A percentile compares a stretch with the other conserved stretches of the same genome.
These are phyloP conservation scores for Xylariales sp. DNA, from an alignment of 2,329 filamentous ascomycete genomes.

Conservation along the genomic window DNA sequence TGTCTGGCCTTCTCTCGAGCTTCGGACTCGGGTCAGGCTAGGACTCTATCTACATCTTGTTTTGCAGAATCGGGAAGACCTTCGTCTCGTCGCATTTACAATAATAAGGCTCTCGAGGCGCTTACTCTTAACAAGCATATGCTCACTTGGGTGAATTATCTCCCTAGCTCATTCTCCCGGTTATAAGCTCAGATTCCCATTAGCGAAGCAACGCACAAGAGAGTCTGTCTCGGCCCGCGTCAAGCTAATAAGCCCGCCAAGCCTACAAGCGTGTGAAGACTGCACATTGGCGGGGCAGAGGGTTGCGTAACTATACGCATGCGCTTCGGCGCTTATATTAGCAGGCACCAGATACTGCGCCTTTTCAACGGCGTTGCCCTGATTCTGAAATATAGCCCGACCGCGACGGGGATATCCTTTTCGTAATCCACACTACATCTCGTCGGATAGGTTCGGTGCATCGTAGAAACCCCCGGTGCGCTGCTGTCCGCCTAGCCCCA, in stretches of 20 bases:
- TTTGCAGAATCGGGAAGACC: background rate
- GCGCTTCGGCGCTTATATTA: conserved; percentile 28
- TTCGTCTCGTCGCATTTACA: conserved; percentile 7
- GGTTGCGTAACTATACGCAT: conserved; percentile 23
- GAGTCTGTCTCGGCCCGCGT: conserved; percentile 23
- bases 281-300: conserved; percentile 29
- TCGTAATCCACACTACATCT: background rate
- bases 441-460: conserved; percentile 4
- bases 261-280: conserved; percentile 10
- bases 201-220: conserved; percentile 7
- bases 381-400: background rate
- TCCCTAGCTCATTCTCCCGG: background rate
- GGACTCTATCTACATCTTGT: conserved; percentile 4
- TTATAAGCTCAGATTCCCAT: background rate
- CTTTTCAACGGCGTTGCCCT: background rate
- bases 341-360: conserved; percentile 13
- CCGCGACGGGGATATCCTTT: background rate
- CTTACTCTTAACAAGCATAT: conserved; percentile 3
- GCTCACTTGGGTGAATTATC: background rate
- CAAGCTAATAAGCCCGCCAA: conserved; percentile 28
- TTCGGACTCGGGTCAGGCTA: conserved; percentile 6
- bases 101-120: conserved; percentile 3
- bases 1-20: conserved; percentile 11
- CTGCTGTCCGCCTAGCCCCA: conserved; percentile 37
- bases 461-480: conserved; percentile 9